A percentile compares a stretch with the other conserved stretches of the same genome.
Evolutionary conservation across 176 grass and related monocot genomes (phyloP).

Genomic region (Alloteropsis semialata): DNA sequence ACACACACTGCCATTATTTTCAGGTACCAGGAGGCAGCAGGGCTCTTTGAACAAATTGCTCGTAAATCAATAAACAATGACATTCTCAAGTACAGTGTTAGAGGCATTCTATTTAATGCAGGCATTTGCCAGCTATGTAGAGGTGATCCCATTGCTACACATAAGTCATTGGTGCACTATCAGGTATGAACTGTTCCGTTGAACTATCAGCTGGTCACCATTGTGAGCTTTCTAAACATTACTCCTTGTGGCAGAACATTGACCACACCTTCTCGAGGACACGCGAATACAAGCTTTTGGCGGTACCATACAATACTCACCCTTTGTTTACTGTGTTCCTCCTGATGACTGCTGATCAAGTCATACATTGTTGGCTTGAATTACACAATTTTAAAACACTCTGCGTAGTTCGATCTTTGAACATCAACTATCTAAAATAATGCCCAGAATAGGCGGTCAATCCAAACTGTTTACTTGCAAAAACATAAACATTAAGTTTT

Average conservation of each 20-base stretch:
- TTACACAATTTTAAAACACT: not conserved
- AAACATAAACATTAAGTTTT: not conserved
- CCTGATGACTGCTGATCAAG: not conserved
- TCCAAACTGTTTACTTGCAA: not conserved
- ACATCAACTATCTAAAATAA: not conserved
- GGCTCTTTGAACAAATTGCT: constrained; percentile 79
- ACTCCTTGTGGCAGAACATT: constrained; percentile 55
- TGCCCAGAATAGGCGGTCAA: not conserved
- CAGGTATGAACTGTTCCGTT: constrained; percentile 55
- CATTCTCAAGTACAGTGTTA: constrained; percentile 85
- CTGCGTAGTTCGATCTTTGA: no score
- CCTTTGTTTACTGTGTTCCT: not conserved
- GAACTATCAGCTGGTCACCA: not conserved
- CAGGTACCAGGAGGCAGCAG: constrained; percentile 80
- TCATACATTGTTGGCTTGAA: not conserved
- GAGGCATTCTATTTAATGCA: constrained; percentile 89
- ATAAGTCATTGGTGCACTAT: constrained; percentile 80
- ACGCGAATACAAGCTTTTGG: constrained; percentile 84
- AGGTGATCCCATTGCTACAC: constrained; percentile 75
- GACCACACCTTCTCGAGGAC: constrained; percentile 90
- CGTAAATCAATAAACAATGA: constrained; percentile 73
- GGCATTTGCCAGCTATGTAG: constrained; percentile 91
- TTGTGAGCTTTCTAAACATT: constrained; percentile 19
- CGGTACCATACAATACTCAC: constrained; percentile 53
- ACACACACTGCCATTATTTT: constrained; percentile 11